Evolutionary conservation across 768 basidiomycete species (phyloP), one percentile per base, ranked within the genome.

Genomic region (Mycena olivaceomarginata): DNA sequence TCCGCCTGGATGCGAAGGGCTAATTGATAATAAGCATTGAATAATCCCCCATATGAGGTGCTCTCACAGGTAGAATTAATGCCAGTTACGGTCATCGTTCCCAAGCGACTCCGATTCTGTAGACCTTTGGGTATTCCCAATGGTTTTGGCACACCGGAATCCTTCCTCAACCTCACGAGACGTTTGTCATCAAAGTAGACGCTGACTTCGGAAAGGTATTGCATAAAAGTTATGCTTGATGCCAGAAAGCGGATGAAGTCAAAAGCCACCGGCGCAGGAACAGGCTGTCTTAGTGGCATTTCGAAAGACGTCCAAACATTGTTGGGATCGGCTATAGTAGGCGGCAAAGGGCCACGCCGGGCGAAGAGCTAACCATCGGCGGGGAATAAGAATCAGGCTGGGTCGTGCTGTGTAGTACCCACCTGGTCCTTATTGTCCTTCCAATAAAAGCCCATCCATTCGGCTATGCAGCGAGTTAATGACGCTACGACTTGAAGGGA

Each of bases 381-480:
- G 12, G 20, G 63, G 77, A 41, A 70, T 80, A 66, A 64, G 31
- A 31, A 45, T 65, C 66, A 43, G n/a, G 15, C 41, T 22, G 63
- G 53, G 15, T 7, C 12, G n/a, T 18, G 67, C n/a, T 66, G n/a
- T 9, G 40, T 39, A 43, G 10, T 51, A 25, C 84, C 46, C 78
- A 94, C 94, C 88, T 97, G 96, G 82, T 97, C 96, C 81, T 95
- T 96, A 80, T 94, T 95, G 81, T 95, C 96, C 83, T 97, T 97
- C 97, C 97, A 99, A 83, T 98, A 96, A 83, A 98, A 99, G 0
- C 93, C 94, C 97, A 98, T 98, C 93, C 96, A 97, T 82, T 95
- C 92, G 43, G 93, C 97, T 91, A 82, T n/a, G 65, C 84, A 78
- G 37, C 53, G 76, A 41, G 39, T 46, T 39, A 86, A 73, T 1